Conservation (phyloP, 2,329 filamentous ascomycete genomes). For the Hymenoscyphus scutula region DNA sequence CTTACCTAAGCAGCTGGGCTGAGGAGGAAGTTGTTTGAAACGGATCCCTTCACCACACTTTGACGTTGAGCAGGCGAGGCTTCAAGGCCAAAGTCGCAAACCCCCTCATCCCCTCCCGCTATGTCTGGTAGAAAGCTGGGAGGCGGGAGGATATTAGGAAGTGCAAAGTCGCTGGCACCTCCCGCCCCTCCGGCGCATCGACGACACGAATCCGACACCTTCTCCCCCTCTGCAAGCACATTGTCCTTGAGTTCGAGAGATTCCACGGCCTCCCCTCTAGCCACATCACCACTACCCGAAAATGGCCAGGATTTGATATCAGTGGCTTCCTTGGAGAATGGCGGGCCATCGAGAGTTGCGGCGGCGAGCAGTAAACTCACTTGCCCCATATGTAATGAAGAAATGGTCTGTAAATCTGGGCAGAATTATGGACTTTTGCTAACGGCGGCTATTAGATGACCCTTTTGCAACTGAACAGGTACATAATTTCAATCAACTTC, state of each 20-base stretch:
- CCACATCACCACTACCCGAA: constrained; percentile 64
- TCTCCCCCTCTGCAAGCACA: constrained; percentile 66
- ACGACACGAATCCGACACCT: constrained; percentile 38
- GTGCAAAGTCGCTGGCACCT: constrained; percentile 76
- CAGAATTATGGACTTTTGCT: constrained; percentile 18
- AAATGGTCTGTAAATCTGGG: constrained; percentile 66
- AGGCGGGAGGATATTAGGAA: constrained; percentile 88
- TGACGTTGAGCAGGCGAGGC: constrained; percentile 28
- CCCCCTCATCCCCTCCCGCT: constrained; percentile 13
- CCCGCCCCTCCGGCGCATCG: constrained; percentile 46
- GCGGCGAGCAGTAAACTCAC: constrained; percentile 68
- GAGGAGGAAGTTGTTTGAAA: background rate
- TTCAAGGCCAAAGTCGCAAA: constrained; percentile 21
- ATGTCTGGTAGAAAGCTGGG: constrained; percentile 89
- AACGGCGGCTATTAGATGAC: constrained; percentile 65
- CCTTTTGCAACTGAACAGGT: constrained; percentile 85
- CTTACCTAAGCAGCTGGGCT: constrained; percentile 13
- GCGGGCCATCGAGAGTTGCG: constrained; percentile 47
- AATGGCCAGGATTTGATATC: constrained; percentile 76
- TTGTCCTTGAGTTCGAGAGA: constrained; percentile 73
- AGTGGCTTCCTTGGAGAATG: constrained; percentile 70
- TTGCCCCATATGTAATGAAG: constrained; percentile 97
- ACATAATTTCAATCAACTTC: constrained; percentile 31
- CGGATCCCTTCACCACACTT: constrained; percentile 5
- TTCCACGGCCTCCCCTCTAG: constrained; percentile 54